Conservation (phyloP, 2,329 filamentous ascomycete species). For the Diaporthe sp. region DNA sequence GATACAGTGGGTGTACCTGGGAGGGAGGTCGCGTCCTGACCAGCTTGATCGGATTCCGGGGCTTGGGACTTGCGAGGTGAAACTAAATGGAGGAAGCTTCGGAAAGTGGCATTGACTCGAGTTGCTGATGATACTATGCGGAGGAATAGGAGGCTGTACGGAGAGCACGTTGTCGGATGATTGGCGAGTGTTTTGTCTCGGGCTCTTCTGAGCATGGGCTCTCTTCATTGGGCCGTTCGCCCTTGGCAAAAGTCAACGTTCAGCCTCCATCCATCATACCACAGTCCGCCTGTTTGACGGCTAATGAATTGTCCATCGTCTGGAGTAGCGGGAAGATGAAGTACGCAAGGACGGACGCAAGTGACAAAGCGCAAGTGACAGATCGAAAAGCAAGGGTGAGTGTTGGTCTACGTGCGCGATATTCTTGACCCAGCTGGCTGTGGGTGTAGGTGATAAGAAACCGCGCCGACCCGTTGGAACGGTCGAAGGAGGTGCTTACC, state of each 20-base stretch:
- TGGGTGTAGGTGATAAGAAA: slow-evolving; percentile 26
- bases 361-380: slow-evolving; percentile 34
- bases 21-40: neutral
- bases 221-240: slow-evolving; percentile 11
- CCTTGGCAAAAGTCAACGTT: slow-evolving; percentile 34
- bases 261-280: slow-evolving; percentile 3
- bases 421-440: neutral
- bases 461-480: slow-evolving; percentile 23
- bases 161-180: slow-evolving; percentile 40
- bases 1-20: neutral
- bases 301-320: neutral
- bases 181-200: slow-evolving; percentile 33
- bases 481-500: slow-evolving; percentile 10
- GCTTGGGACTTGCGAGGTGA: neutral
- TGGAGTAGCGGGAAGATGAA: slow-evolving; percentile 9
- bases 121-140: slow-evolving; percentile 5
- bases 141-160: slow-evolving; percentile 6
- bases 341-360: neutral
- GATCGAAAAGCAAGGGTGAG: slow-evolving; percentile 32
- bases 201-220: slow-evolving; percentile 11
- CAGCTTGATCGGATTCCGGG: neutral
- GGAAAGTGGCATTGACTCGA: slow-evolving; percentile 19
- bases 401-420: neutral
- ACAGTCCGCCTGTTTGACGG: neutral
- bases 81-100: slow-evolving; percentile 29